Percentiles rank a stretch among this genome's conserved stretches.
Conservation (phyloP, 1,139 yeast genomes). For the Pichia sp. region DNA sequence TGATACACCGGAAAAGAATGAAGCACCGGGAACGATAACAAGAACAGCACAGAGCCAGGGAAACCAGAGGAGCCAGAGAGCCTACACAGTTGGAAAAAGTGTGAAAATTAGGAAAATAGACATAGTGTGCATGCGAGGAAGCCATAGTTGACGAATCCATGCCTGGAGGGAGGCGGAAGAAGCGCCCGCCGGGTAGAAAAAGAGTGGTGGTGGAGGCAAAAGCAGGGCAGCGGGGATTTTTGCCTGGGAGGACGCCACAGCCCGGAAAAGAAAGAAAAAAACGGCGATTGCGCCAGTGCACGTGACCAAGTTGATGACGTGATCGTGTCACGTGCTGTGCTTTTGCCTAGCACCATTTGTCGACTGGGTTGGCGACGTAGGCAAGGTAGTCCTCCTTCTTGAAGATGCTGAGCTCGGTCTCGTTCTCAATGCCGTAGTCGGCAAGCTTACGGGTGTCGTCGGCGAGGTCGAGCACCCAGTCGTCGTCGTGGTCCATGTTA, state of each 20-base stretch:
- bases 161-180: background rate
- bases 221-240: too few relatives aligned
- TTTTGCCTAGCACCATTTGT: slow-evolving; percentile 56
- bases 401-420: slow-evolving; percentile 83
- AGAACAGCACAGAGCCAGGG: too few relatives aligned
- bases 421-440: slow-evolving; percentile 79
- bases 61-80: background rate
- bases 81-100: background rate
- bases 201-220: background rate
- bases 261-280: background rate
- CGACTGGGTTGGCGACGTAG: slow-evolving; percentile 79
- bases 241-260: too few relatives aligned
- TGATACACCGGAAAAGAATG: background rate
- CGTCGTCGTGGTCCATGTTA: slow-evolving; percentile 73
- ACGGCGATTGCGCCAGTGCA: slow-evolving; percentile 3
- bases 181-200: background rate
- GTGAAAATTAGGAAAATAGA: background rate
- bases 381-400: slow-evolving; percentile 61
- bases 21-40: background rate
- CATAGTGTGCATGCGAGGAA: background rate
- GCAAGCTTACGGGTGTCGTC: slow-evolving; percentile 45
- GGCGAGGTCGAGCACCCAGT: slow-evolving; percentile 56
- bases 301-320: slow-evolving; percentile 4
- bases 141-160: background rate
- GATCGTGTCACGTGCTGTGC: too few relatives aligned